Conservation (phyloP, 331 rosid genomes). For the Acacia concinna region DNA sequence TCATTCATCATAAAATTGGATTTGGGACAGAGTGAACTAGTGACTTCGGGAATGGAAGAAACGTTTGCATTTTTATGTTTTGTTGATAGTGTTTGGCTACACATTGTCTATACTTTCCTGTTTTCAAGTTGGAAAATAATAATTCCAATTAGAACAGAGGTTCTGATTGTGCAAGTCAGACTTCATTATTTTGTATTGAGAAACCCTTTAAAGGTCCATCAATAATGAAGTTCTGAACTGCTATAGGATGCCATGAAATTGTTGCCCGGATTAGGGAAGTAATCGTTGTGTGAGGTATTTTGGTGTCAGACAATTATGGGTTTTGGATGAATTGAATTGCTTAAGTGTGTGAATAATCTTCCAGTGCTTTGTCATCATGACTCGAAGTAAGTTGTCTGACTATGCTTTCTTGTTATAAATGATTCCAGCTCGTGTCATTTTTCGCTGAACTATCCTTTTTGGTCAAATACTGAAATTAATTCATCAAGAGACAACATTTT, state of each 20-base stretch:
- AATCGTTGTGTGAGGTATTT: slow-evolving; percentile 37
- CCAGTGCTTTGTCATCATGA: slow-evolving; percentile 44
- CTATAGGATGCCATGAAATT: slow-evolving; percentile 37
- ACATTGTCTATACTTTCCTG: slow-evolving; percentile 20
- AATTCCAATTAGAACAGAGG: slow-evolving; percentile 11
- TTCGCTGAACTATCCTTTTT: not conserved
- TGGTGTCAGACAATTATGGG: slow-evolving; percentile 34
- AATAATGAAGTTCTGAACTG: slow-evolving; percentile 34
- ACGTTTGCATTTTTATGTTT: slow-evolving; percentile 17
- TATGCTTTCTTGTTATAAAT: slow-evolving; percentile 23
- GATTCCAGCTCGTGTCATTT: slow-evolving; percentile 2
- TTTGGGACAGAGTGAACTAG: slow-evolving; percentile 32
- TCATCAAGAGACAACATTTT: slow-evolving; percentile 8
- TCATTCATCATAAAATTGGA: slow-evolving; percentile 28
- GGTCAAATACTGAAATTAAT: slow-evolving; percentile 17
- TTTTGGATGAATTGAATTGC: slow-evolving; percentile 43
- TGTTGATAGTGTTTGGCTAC: slow-evolving; percentile 24
- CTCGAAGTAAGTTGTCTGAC: slow-evolving; percentile 56
- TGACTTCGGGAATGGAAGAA: slow-evolving; percentile 33
- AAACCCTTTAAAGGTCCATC: slow-evolving; percentile 29
- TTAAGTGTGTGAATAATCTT: slow-evolving; percentile 50
- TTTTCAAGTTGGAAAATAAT: slow-evolving; percentile 32
- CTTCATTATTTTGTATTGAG: slow-evolving; percentile 28
- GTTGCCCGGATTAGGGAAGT: slow-evolving; percentile 46
- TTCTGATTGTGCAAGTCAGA: slow-evolving; percentile 35